Base-by-base conservation (phyloP, 106 monocot genomes). In the Acorus gramineus region DNA sequence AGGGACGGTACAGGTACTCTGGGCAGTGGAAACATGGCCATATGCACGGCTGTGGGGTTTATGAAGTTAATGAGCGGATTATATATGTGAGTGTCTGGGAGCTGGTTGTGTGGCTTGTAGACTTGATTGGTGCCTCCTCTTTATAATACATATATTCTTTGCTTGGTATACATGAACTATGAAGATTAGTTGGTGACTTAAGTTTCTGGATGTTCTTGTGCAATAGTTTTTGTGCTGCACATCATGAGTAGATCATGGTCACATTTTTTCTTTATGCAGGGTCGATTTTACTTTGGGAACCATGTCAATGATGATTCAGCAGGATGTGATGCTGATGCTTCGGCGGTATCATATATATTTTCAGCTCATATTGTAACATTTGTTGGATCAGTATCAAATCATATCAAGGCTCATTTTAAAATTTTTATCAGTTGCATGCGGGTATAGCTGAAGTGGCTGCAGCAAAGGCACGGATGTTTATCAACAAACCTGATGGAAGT, bases 401-500 rank as follows among this genome's bases (percentile, higher is more conserved):
- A 28, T 28, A 28, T 28, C 28, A 28, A 28, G 28, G 28, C 28
- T 28, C 28, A 28, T 28, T 28, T 28, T 28, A 28, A 0, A 28
- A 28, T 28, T 65, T 78, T n/a, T 78, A 68, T 83, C 76, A 90
- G 90, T 62, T 86, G 69, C 90, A 90, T 83, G 72, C 80, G 61
- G 90, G 90, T 13, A 90, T 90, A 61, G 90, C 90, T 61, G 90
- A 90, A 76, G 81, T 90, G 61, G 90, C 90, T 73, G 90, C 90
- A 71, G 90, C 90, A 63, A 90, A 90, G 73, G 85, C 90, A 63
- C 80, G 86, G 61, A 90, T 90, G 90, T 90, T 90, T 64, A 44
- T 81, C 59, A 90, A 90, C 85, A 90, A 90, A 69, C 90, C 90
- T 71, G 90, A 90, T 77, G 90, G 90, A 74, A 90, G 90, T 90